phyloP scores from a whole-genome alignment of 2,329 filamentous ascomycete species.

The Cordyceps javanica region DNA sequence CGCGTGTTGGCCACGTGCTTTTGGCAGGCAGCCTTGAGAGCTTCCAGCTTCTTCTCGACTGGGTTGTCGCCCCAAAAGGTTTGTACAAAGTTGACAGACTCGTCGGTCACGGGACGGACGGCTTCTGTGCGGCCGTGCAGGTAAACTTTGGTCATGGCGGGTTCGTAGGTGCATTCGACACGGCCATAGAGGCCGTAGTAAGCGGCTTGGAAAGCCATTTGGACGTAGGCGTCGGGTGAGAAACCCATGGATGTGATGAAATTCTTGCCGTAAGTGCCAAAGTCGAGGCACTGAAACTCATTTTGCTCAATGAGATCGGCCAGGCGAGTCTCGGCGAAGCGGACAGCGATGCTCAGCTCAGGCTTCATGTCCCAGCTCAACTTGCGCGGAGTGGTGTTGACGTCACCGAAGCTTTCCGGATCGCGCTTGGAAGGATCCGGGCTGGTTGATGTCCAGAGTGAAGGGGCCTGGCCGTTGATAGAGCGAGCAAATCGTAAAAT shows the following conservation, averaged over 20 bases:
- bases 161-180: constrained; percentile 93
- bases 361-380: constrained; percentile 97
- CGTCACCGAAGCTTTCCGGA: constrained; percentile 84
- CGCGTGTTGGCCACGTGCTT: constrained; percentile 75
- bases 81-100: constrained; percentile 82
- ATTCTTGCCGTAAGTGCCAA: constrained; percentile 85
- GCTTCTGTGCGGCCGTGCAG: constrained; percentile 93
- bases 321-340: constrained; percentile 90
- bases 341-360: constrained; percentile 81
- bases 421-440: constrained; percentile 91
- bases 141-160: constrained; percentile 94
- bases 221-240: constrained; percentile 93
- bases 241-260: constrained; percentile 97
- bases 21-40: constrained; percentile 75
- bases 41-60: constrained; percentile 74
- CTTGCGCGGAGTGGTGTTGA: constrained; percentile 90
- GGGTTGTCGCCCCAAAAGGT: constrained; percentile 94
- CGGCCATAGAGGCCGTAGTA: constrained; percentile 96
- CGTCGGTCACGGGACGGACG: constrained; percentile 76
- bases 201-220: constrained; percentile 98
- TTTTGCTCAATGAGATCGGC: constrained; percentile 95
- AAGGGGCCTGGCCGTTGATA: constrained; percentile 90
- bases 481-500: constrained; percentile 91
- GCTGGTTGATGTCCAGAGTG: constrained; percentile 82
- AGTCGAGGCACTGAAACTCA: constrained; percentile 90